Percentiles rank a stretch among this genome's conserved stretches.
These are phyloP conservation scores for Saccharomyces hybrid DNA, from an alignment of 1,139 yeast species.

Conservation along the genomic window DNA sequence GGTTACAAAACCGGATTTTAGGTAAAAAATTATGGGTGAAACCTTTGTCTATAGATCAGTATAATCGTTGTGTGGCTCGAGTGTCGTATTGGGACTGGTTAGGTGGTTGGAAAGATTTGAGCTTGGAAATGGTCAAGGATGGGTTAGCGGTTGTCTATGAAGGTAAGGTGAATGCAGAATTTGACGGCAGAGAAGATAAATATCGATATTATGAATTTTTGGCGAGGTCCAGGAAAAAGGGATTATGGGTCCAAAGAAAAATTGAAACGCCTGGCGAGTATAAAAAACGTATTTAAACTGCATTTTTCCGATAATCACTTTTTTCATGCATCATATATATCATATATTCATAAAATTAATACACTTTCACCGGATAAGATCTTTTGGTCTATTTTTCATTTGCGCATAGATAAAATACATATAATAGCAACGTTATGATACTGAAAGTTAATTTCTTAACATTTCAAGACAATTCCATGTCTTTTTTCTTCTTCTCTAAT, in stretches of 20 bases:
- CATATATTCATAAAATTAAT: not conserved
- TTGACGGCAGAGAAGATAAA: conserved; percentile 61
- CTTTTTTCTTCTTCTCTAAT: conserved; percentile 77
- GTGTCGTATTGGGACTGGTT: conserved; percentile 55
- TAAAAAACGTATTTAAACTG: conserved; percentile 37
- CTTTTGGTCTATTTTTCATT: not conserved
- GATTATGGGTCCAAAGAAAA: conserved; percentile 61
- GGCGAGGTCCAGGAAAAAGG: conserved; percentile 52
- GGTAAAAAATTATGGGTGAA: conserved; percentile 65
- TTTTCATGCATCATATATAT: not conserved
- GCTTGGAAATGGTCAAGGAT: conserved; percentile 73
- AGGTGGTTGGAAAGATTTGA: conserved; percentile 69
- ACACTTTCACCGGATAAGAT: not conserved
- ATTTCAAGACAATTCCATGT: conserved; percentile 71
- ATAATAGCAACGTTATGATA: not conserved
- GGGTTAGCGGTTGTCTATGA: conserved; percentile 90
- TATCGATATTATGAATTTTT: conserved; percentile 52
- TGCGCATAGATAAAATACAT: not conserved
- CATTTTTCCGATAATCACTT: not conserved
- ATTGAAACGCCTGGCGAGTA: conserved; percentile 77
- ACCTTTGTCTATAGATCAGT: conserved; percentile 80
- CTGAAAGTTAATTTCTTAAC: conserved; percentile 35
- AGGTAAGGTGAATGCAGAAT: conserved; percentile 72
- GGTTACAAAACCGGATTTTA: conserved; percentile 60
- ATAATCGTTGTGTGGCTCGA: conserved; percentile 78